These are phyloP conservation scores for Blechomonas ayalai DNA, from an alignment of 208 protist genomes.

Conservation along the genomic window DNA sequence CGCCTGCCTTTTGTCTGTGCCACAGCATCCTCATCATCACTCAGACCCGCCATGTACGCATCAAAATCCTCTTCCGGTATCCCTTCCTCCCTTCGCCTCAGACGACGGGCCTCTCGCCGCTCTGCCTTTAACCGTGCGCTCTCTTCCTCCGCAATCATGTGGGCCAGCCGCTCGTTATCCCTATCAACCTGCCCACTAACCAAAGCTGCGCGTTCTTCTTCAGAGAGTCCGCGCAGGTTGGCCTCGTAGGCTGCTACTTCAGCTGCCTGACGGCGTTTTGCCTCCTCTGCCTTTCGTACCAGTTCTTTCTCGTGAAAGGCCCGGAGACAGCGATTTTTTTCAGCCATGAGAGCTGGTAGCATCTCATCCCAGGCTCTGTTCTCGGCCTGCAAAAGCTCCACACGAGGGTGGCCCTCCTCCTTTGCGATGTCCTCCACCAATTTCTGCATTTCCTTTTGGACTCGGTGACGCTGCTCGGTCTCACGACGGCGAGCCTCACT, in stretches of 20 bases:
- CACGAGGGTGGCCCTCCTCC: conserved; percentile 13
- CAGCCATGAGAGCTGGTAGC: conserved; percentile 3
- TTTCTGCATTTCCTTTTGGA: conserved; percentile 6
- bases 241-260: conserved; percentile 40
- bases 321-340: conserved; percentile 8
- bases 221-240: conserved; percentile 25
- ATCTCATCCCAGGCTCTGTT: conserved; percentile 4
- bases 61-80: conserved; percentile 19
- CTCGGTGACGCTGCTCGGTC: conserved; percentile 5
- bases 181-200: conserved; percentile 26
- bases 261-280: conserved; percentile 26
- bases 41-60: conserved; percentile 15
- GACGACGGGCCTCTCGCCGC: conserved; percentile 28
- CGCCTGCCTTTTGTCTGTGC: not conserved
- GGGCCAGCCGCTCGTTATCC: conserved; percentile 24
- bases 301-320: conserved; percentile 13
- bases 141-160: conserved; percentile 20
- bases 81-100: conserved; percentile 23
- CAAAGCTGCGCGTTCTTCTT: conserved; percentile 41
- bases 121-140: conserved; percentile 13
- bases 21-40: conserved; percentile 11
- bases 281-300: conserved; percentile 26
- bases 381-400: conserved; percentile 14
- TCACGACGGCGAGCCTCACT: conserved; percentile 16
- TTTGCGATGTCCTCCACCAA: conserved; percentile 7